Base-by-base conservation (phyloP, 1,284 basidiomycete genomes). In the Malassezia furfur region DNA sequence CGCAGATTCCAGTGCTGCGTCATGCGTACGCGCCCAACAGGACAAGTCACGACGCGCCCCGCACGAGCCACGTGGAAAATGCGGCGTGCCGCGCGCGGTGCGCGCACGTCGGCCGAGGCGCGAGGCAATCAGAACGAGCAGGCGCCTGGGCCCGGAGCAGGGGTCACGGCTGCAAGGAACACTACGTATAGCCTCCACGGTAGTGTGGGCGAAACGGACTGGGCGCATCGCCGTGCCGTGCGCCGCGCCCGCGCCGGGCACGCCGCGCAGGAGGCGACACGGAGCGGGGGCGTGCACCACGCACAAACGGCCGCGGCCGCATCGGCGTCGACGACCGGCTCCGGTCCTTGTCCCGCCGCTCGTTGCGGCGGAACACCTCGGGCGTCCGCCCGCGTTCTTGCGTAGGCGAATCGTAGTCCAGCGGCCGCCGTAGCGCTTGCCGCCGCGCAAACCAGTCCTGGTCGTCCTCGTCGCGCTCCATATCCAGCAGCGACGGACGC, bases 391-490 rank as follows among this genome's bases (percentile, higher is more conserved):
- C 45, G 5, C 30, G 31, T 11, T 43, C 40, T 6, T 14, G 30
- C 30, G 32, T 14, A n/a, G 43, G 43, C 9, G 43, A 45, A 31
- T 45, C 43, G 14, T 45, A 45, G 43, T 31, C 25, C 28, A 30
- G 9, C 7, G 32, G 32, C 15, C 36, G 40, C 11, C 47, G 45
- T 21, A 57, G 50, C 21, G 47, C 51, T 22, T 52, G 37, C 15
- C 28, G 50, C 15, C 55, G 44, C 15, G 41, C 34, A 22, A 57
- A 52, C 55, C 55, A 57, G 50, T 57, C 50, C 15, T 21, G 12
- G 15, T 40, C 51, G 38, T 48, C 50, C 21, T 43, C 40, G 10
- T 39, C 50, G n/a, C 36, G 30, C 37, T 40, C 41, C 45, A 47
- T 40, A 15, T 47, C 47, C 19, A 45, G 43, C 31, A 41, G 48